Percentiles rank a stretch among this genome's conserved stretches.
Conservation (phyloP, 2,329 filamentous ascomycete species). For the Fusarium xylarioides region DNA sequence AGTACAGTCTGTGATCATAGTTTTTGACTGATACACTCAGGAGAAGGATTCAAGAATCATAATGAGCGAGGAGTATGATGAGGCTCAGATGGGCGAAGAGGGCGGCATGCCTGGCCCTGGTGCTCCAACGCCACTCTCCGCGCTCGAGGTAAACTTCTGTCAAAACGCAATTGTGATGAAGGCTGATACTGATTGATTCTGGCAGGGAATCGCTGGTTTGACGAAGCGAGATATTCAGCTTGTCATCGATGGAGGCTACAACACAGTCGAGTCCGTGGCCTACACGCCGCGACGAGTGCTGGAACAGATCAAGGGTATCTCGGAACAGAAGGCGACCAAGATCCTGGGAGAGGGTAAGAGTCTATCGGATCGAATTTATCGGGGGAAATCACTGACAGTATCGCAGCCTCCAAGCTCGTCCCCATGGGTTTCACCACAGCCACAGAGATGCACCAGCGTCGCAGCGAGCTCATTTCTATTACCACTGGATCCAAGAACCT, state of each 20-base stretch:
- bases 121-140: slow-evolving; percentile 87
- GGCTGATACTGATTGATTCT: slow-evolving; percentile 10
- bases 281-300: slow-evolving; percentile 86
- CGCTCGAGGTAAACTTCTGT: slow-evolving; percentile 75
- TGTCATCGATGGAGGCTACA: slow-evolving; percentile 88
- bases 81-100: slow-evolving; percentile 73
- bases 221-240: slow-evolving; percentile 97
- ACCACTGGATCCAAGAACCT: slow-evolving; percentile 98
- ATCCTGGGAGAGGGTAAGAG: slow-evolving; percentile 83
- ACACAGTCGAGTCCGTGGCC: slow-evolving; percentile 94
- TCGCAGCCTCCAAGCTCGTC: slow-evolving; percentile 87
- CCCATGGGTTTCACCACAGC: slow-evolving; percentile 99
- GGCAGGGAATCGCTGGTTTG: slow-evolving; percentile 82
- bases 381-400: slow-evolving; percentile 14
- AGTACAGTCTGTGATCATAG: background rate
- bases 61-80: slow-evolving; percentile 70
- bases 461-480: slow-evolving; percentile 97
- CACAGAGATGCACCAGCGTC: slow-evolving; percentile 97
- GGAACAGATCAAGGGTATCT: slow-evolving; percentile 98
- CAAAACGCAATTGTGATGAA: background rate
- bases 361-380: background rate
- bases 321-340: slow-evolving; percentile 94
- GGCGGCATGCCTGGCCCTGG: slow-evolving; percentile 81
- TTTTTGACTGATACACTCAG: background rate
- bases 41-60: slow-evolving; percentile 3